Evolutionary conservation across 164 flowering plant genomes (phyloP).

Genomic region (Warburgia ugandensis): DNA sequence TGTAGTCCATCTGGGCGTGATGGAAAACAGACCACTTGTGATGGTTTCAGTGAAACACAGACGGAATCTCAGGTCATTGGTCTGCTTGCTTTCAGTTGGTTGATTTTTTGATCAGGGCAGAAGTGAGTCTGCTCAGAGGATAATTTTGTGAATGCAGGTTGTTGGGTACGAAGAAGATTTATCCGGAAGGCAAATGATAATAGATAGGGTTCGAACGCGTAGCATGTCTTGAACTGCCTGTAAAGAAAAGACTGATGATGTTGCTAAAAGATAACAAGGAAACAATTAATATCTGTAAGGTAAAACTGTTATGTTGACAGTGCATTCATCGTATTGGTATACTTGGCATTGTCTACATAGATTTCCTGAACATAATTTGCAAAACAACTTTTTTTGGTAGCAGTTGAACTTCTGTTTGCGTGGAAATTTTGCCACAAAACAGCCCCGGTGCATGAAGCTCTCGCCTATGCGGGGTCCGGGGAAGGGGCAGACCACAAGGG

Average conservation of each 20-base stretch:
- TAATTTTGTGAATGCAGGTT: constrained; percentile 45
- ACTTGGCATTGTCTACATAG: no score
- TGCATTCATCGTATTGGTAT: no score
- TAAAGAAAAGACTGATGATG: no score
- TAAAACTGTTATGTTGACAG: no score
- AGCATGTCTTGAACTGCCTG: constrained; percentile 36
- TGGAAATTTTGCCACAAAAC: no score
- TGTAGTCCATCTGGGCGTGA: constrained; percentile 25
- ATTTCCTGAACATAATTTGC: no score
- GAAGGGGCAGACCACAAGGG: no score
- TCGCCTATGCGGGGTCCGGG: no score
- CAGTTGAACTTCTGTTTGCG: no score
- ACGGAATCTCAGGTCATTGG: constrained; percentile 85
- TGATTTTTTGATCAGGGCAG: neutral
- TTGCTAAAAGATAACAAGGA: neutral
- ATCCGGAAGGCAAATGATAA: constrained; percentile 87
- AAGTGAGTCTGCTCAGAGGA: neutral
- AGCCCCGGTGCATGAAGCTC: no score
- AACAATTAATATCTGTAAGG: neutral
- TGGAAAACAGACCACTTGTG: constrained; percentile 31
- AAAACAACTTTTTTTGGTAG: no score
- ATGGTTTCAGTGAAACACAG: constrained; percentile 91
- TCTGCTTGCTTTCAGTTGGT: neutral
- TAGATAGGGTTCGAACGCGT: constrained; percentile 67
- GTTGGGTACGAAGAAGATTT: constrained; percentile 94